Evolutionary conservation across 129 eudicot species (phyloP).

Genomic region (Tanacetum coccineum): DNA sequence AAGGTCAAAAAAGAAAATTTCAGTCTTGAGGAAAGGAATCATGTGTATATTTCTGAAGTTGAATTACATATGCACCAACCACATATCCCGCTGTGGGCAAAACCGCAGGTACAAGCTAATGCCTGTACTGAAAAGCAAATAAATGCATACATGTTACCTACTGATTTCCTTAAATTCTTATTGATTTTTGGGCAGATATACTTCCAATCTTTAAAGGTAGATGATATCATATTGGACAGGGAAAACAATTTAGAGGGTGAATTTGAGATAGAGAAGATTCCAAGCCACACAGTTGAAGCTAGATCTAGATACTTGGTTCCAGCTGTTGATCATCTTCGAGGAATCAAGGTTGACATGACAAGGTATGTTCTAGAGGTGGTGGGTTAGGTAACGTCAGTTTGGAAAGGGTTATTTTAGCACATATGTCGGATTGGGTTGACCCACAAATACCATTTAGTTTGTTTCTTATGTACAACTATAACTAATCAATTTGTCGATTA

Average conservation of each 20-base stretch:
- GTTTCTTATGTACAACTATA: neutral
- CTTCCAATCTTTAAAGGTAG: conserved; percentile 42
- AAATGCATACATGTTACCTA: neutral
- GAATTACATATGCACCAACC: conserved; percentile 75
- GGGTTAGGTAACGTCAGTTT: no score
- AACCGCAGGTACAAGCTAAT: conserved; percentile 50
- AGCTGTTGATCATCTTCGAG: conserved; percentile 50
- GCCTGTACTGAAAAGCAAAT: neutral
- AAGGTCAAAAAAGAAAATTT: conserved; percentile 34
- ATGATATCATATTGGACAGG: conserved; percentile 33
- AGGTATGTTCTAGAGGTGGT: conserved; percentile 34
- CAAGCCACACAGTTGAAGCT: conserved; percentile 50
- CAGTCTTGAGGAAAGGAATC: conserved; percentile 59
- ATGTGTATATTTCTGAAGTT: conserved; percentile 69
- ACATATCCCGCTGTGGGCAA: conserved; percentile 63
- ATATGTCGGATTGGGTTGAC: neutral
- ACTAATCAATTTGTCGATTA: neutral
- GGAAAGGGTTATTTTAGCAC: no score
- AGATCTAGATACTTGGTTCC: conserved; percentile 69
- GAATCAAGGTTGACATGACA: conserved; percentile 41
- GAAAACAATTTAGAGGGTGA: conserved; percentile 46
- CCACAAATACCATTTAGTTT: neutral
- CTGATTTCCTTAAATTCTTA: neutral
- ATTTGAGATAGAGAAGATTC: conserved; percentile 63
- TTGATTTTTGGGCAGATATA: conserved; percentile 45